Evolutionary conservation across 2,329 filamentous ascomycete species (phyloP).

Genomic region (Colletotrichum sp.): DNA sequence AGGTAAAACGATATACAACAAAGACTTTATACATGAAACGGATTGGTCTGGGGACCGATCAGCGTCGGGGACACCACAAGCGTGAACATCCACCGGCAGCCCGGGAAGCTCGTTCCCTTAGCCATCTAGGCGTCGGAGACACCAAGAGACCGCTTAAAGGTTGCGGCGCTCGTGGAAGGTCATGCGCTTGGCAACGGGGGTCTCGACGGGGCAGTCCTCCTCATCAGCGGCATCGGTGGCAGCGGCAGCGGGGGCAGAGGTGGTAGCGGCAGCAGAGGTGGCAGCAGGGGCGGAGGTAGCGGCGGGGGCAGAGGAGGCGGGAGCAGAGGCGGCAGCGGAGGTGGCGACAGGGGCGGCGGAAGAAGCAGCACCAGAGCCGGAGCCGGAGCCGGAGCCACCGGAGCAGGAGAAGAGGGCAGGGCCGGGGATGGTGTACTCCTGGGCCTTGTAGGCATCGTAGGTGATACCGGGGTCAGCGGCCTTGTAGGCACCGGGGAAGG

Average conservation of each 20-base stretch:
- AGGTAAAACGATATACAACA: conserved; percentile 14
- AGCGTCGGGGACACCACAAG: neutral
- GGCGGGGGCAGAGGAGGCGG: neutral
- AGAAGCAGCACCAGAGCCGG: neutral
- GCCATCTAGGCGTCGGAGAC: neutral
- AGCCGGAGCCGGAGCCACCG: neutral
- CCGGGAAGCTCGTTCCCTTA: neutral
- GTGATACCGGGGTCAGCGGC: conserved; percentile 49
- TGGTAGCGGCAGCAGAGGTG: neutral
- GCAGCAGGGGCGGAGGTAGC: neutral
- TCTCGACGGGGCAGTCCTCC: conserved; percentile 6
- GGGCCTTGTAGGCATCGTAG: conserved; percentile 51
- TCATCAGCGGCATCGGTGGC: neutral
- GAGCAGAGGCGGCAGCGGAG: neutral
- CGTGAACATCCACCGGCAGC: neutral
- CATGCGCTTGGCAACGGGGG: conserved; percentile 18
- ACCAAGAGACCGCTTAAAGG: neutral
- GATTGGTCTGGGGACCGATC: neutral
- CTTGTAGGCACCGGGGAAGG: conserved; percentile 54
- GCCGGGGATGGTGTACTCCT: conserved; percentile 51
- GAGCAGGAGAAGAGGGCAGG: conserved; percentile 54
- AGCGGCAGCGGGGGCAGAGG: neutral
- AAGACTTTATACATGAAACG: conserved; percentile 19
- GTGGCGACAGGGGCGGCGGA: neutral
- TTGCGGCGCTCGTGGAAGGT: conserved; percentile 20